Evolutionary conservation across 768 basidiomycete genomes (phyloP).

Genomic region (Leccinellum rugosiceps): DNA sequence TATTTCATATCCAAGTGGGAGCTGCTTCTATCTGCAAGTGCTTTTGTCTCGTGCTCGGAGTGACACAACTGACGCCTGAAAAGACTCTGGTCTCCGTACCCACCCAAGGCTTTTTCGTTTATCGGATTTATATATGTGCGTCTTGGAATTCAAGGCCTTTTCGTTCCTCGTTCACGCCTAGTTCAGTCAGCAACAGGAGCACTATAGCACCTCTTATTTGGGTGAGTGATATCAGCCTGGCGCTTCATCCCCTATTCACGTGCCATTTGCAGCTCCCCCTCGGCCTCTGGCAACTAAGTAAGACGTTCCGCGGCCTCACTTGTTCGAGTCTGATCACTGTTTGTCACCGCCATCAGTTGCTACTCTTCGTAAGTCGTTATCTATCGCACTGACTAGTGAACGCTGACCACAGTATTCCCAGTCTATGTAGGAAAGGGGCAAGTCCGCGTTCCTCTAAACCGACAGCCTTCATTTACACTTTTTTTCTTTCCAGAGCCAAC

Average conservation of each 20-base stretch:
- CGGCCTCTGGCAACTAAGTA: slow-evolving; percentile 1
- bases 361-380: not conserved
- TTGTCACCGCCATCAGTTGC: not conserved
- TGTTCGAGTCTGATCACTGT: not conserved
- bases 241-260: not conserved
- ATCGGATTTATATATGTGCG: slow-evolving; percentile 1
- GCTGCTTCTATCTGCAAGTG: not conserved
- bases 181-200: not conserved
- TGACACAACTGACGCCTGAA: not conserved
- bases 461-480: not conserved
- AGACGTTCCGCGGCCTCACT: not conserved
- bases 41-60: not conserved
- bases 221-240: not conserved
- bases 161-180: not conserved
- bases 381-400: not conserved
- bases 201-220: slow-evolving; percentile 3
- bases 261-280: not conserved
- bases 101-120: not conserved
- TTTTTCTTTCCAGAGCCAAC: not conserved
- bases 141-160: not conserved
- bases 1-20: not conserved
- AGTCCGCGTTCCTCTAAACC: not conserved
- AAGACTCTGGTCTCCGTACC: not conserved
- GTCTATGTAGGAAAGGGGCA: slow-evolving; percentile 1
- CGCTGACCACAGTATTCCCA: not conserved